Evolutionary conservation across 805 yeast species (phyloP).

Genomic region (Yarrowia keelungensis): DNA sequence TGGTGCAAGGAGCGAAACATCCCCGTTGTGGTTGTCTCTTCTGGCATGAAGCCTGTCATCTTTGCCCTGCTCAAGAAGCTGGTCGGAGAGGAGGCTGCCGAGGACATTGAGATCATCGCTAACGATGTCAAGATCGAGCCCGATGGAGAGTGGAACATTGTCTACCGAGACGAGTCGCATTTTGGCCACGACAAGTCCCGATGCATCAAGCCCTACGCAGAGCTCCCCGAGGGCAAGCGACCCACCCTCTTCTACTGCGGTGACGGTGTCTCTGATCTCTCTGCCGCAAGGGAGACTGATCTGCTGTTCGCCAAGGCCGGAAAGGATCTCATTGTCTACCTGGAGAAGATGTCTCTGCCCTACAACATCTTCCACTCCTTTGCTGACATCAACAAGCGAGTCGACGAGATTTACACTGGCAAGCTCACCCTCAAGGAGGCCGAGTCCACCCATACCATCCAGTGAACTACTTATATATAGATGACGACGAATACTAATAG

Average conservation of each 20-base stretch:
- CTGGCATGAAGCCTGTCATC: conserved; percentile 95
- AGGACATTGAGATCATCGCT: conserved; percentile 78
- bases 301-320: conserved; percentile 92
- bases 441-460: conserved; percentile 9
- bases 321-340: conserved; percentile 84
- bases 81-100: conserved; percentile 77
- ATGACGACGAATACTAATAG: conserved; percentile 22
- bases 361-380: conserved; percentile 83
- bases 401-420: conserved; percentile 61
- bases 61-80: conserved; percentile 73
- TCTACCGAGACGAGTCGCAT: conserved; percentile 80
- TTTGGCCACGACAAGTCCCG: conserved; percentile 96
- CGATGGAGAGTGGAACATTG: conserved; percentile 78
- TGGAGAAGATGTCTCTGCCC: conserved; percentile 80
- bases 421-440: conserved; percentile 45
- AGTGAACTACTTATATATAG: conserved; percentile 7
- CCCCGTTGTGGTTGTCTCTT: conserved; percentile 86
- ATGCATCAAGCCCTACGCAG: conserved; percentile 64
- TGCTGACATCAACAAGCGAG: conserved; percentile 70
- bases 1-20: conserved; percentile 77
- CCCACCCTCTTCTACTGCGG: conserved; percentile 92
- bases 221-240: conserved; percentile 51
- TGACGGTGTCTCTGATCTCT: conserved; percentile 94
- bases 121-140: conserved; percentile 69
- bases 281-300: conserved; percentile 95